These are phyloP conservation scores for Candida pseudofarinosa DNA, from an alignment of 805 yeast genomes.

Conservation along the genomic window DNA sequence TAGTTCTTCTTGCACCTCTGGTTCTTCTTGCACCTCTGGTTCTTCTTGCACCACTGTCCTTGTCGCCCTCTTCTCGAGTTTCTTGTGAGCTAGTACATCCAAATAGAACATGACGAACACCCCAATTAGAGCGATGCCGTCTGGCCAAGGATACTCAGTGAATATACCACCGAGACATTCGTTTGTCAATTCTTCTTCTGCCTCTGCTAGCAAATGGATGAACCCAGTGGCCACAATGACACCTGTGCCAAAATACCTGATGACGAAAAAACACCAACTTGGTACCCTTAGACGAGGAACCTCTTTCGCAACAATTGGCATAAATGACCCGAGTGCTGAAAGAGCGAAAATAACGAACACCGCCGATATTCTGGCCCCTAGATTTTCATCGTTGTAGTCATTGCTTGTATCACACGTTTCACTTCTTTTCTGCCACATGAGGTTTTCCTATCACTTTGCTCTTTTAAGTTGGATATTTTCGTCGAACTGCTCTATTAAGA, in stretches of 20 bases:
- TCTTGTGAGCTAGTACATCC: slow-evolving; percentile 48
- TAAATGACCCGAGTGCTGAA: slow-evolving; percentile 29
- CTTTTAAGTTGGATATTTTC: too few species aligned
- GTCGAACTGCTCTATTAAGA: too few species aligned
- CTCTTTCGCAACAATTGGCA: slow-evolving; percentile 24
- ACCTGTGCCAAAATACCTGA: slow-evolving; percentile 80
- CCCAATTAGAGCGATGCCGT: slow-evolving; percentile 48
- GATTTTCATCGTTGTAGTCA: slow-evolving; percentile 16
- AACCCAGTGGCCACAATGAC: slow-evolving; percentile 81
- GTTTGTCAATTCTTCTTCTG: slow-evolving; percentile 51
- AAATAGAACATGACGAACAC: slow-evolving; percentile 49
- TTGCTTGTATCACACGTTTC: slow-evolving; percentile 8
- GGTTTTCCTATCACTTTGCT: too few species aligned
- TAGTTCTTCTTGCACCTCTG: not conserved
- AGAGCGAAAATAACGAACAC: slow-evolving; percentile 27
- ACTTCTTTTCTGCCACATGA: not conserved
- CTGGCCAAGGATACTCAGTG: slow-evolving; percentile 51
- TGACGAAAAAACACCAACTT: slow-evolving; percentile 35
- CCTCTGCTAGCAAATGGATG: slow-evolving; percentile 70
- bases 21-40: not conserved
- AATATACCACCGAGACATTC: slow-evolving; percentile 63
- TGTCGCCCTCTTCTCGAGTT: slow-evolving; percentile 35
- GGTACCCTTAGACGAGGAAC: slow-evolving; percentile 20
- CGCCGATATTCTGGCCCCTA: slow-evolving; percentile 25
- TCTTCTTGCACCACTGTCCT: slow-evolving; percentile 1